phyloP scores from a whole-genome alignment of 352 stramenopile species.

The Saprolegnia parasitica region DNA sequence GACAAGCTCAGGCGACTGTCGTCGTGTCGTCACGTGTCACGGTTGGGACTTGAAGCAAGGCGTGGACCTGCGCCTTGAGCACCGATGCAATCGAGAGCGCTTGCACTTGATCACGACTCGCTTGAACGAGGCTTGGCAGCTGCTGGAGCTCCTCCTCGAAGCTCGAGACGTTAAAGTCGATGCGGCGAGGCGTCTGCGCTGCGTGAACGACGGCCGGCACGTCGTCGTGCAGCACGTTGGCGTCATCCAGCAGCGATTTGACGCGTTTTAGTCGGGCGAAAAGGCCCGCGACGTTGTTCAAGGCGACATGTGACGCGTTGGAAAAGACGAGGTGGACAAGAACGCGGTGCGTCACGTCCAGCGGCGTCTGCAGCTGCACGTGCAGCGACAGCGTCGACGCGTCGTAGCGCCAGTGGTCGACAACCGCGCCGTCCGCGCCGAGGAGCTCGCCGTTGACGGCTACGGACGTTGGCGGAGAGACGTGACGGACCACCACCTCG shows the following conservation, averaged over 20 bases:
- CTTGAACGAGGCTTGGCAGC: too few relatives aligned
- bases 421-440: slow-evolving; percentile 19
- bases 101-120: too few relatives aligned
- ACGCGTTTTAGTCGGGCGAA: slow-evolving; percentile 34
- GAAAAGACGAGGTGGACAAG: slow-evolving; percentile 30
- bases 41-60: too few relatives aligned
- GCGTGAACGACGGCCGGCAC: slow-evolving; percentile 34
- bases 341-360: slow-evolving; percentile 9
- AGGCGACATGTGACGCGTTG: slow-evolving; percentile 18
- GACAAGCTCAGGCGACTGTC: too few relatives aligned
- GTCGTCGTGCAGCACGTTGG: slow-evolving; percentile 36
- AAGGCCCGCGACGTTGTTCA: slow-evolving; percentile 31
- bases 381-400: slow-evolving; percentile 32
- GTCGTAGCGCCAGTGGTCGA: slow-evolving; percentile 32
- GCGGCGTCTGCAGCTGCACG: slow-evolving; percentile 27
- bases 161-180: slow-evolving; percentile 31
- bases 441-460: slow-evolving; percentile 31
- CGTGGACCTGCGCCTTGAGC: too few relatives aligned
- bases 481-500: slow-evolving; percentile 32
- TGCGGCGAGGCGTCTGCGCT: slow-evolving; percentile 29
- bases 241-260: slow-evolving; percentile 36
- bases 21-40: too few relatives aligned
- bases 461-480: slow-evolving; percentile 28
- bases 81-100: too few relatives aligned
- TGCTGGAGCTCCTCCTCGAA: slow-evolving; percentile 18